A percentile compares a stretch with the other conserved stretches of the same genome.
Evolutionary conservation across 2,329 filamentous ascomycete genomes (phyloP).

Genomic region (Pyrenophora seminiperda): DNA sequence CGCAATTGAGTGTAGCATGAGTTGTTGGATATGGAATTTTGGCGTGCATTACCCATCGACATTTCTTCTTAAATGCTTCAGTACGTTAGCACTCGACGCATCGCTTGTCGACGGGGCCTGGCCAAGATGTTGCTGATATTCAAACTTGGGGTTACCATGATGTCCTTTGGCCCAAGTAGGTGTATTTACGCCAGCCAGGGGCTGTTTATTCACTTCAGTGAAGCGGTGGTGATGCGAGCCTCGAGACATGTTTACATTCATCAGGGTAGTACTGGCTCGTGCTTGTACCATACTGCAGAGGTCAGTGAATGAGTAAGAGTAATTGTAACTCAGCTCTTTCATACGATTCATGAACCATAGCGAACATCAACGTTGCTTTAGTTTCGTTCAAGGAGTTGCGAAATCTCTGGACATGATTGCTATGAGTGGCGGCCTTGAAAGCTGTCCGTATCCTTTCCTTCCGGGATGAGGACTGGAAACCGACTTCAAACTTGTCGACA

Average conservation of each 20-base stretch:
- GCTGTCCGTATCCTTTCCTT: conserved; percentile 12
- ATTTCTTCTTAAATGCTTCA: too few relatives aligned
- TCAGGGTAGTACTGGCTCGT: neutral
- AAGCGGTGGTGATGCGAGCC: neutral
- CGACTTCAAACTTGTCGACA: conserved; percentile 5
- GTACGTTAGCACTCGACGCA: neutral
- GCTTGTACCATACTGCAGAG: neutral
- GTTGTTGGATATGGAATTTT: too few relatives aligned
- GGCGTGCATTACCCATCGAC: too few relatives aligned
- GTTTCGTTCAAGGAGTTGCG: conserved; percentile 16
- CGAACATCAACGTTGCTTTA: conserved; percentile 18
- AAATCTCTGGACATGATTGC: conserved; percentile 16
- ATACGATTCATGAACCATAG: conserved; percentile 19
- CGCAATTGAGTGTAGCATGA: conserved; percentile 17
- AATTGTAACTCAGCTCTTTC: too few relatives aligned
- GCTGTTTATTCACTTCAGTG: too few relatives aligned
- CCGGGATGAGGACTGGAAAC: conserved; percentile 12
- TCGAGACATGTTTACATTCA: too few relatives aligned
- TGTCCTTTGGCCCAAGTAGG: too few relatives aligned
- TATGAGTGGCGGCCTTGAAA: conserved; percentile 14
- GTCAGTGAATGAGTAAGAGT: neutral
- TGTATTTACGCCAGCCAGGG: too few relatives aligned
- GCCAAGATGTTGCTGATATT: too few relatives aligned
- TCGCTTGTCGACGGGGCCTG: too few relatives aligned
- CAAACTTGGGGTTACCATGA: too few relatives aligned